Evolutionary conservation across 148 eudicot species (phyloP).

Genomic region (Vaccinium myrtillus): DNA sequence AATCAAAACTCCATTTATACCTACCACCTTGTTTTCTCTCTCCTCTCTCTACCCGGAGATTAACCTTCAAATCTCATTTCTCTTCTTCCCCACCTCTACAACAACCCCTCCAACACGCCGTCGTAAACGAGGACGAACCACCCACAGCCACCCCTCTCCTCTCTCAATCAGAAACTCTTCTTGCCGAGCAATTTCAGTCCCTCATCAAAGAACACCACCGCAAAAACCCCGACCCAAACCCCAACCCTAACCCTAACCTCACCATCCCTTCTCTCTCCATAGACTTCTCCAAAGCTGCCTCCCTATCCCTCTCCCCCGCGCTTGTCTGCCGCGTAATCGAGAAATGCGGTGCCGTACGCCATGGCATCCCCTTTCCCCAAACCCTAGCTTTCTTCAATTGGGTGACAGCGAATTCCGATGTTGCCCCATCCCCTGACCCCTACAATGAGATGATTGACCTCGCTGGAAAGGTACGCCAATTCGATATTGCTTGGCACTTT

Average conservation of each 20-base stretch:
- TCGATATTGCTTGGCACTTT: slow-evolving; percentile 73
- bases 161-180: slow-evolving; percentile 39
- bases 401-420: slow-evolving; percentile 31
- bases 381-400: slow-evolving; percentile 83
- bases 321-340: slow-evolving; percentile 47
- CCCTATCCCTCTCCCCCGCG: slow-evolving; percentile 42
- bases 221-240: slow-evolving; percentile 48
- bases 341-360: slow-evolving; percentile 39
- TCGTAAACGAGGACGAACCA: slow-evolving; percentile 11
- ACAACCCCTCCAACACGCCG: slow-evolving; percentile 14
- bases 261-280: slow-evolving; percentile 45
- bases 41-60: not conserved
- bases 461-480: slow-evolving; percentile 66
- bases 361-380: slow-evolving; percentile 69
- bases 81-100: slow-evolving; percentile 24
- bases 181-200: slow-evolving; percentile 43
- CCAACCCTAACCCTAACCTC: slow-evolving; percentile 24
- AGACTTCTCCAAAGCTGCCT: slow-evolving; percentile 37
- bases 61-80: slow-evolving; percentile 30
- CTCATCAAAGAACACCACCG: slow-evolving; percentile 69
- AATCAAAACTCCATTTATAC: no score
- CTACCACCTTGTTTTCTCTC: no score
- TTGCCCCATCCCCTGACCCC: slow-evolving; percentile 20
- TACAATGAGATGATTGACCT: slow-evolving; percentile 70
- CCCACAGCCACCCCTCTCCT: slow-evolving; percentile 16